A percentile compares a stretch with the other conserved stretches of the same genome.
Conservation (phyloP, 2,329 filamentous ascomycete genomes). For the Plenodomus biglobosus region DNA sequence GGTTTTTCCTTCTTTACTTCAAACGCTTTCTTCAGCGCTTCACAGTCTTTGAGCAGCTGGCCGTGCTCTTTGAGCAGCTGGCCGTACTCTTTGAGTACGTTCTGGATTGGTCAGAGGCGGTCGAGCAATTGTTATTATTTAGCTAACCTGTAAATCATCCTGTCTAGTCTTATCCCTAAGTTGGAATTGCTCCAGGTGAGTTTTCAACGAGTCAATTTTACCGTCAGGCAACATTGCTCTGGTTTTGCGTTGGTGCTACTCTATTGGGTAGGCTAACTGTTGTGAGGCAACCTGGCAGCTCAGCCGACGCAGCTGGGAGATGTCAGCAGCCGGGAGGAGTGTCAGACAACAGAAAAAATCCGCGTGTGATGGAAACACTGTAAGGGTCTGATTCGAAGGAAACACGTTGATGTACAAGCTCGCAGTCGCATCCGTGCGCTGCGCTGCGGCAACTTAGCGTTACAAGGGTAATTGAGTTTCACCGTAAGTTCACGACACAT, state of each 20-base stretch:
- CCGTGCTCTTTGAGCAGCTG: constrained; percentile 55
- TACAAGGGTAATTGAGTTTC: neutral
- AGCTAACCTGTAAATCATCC: constrained; percentile 18
- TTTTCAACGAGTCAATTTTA: constrained; percentile 30
- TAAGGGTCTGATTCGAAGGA: neutral
- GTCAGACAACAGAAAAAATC: neutral
- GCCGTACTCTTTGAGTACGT: constrained; percentile 46
- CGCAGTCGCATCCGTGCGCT: neutral
- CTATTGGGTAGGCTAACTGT: neutral
- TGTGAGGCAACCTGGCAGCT: neutral
- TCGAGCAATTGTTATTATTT: neutral
- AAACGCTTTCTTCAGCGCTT: constrained; percentile 58
- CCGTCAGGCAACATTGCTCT: constrained; percentile 24
- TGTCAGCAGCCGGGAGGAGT: neutral
- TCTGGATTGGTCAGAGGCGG: constrained; percentile 17
- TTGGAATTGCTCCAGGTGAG: constrained; percentile 33
- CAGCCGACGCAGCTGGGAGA: neutral
- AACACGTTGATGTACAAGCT: neutral
- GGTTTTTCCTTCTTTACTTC: constrained; percentile 55
- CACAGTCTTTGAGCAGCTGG: constrained; percentile 57
- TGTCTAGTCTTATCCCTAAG: constrained; percentile 24
- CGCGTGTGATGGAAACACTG: neutral
- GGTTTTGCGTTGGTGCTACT: neutral
- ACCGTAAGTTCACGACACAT: neutral
- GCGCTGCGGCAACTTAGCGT: neutral